phyloP scores from a whole-genome alignment of 352 stramenopile genomes.

The Phytophthora kernoviae region DNA sequence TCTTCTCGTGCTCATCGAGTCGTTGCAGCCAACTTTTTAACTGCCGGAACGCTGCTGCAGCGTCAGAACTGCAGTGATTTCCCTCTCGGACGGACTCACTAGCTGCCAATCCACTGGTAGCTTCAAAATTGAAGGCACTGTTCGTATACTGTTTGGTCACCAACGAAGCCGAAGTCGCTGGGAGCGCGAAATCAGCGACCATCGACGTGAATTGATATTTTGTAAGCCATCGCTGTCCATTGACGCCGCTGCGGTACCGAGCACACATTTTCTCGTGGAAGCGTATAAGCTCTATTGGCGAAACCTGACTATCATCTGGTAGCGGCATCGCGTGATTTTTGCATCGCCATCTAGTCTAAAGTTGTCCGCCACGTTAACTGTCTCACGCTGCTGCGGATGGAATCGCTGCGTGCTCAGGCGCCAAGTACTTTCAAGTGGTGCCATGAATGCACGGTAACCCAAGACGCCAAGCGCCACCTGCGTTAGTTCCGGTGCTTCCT shows the following conservation, averaged over 20 bases:
- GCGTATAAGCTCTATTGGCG: conserved; percentile 4
- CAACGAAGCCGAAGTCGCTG: neutral
- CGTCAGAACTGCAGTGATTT: conserved; percentile 8
- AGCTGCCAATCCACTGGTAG: neutral
- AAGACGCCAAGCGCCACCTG: conserved; percentile 40
- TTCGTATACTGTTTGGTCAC: neutral
- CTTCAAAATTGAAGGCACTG: neutral
- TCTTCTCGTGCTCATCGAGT: conserved; percentile 28
- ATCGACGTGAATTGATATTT: neutral
- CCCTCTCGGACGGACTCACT: neutral
- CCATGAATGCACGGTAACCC: conserved; percentile 31
- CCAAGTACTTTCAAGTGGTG: conserved; percentile 38
- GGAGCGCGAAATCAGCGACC: neutral
- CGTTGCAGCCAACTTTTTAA: conserved; percentile 27
- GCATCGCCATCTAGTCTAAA: neutral
- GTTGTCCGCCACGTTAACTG: neutral
- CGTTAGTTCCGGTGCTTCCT: conserved; percentile 37
- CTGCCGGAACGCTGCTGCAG: conserved; percentile 20
- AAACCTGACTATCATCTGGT: neutral
- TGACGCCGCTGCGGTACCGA: neutral
- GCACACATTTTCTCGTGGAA: conserved; percentile 5
- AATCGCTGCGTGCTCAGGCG: conserved; percentile 4
- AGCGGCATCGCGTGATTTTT: neutral
- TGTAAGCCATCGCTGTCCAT: neutral
- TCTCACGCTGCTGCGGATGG: neutral